Conservation (phyloP, 179 eudicot species). For the Silene vulgaris region DNA sequence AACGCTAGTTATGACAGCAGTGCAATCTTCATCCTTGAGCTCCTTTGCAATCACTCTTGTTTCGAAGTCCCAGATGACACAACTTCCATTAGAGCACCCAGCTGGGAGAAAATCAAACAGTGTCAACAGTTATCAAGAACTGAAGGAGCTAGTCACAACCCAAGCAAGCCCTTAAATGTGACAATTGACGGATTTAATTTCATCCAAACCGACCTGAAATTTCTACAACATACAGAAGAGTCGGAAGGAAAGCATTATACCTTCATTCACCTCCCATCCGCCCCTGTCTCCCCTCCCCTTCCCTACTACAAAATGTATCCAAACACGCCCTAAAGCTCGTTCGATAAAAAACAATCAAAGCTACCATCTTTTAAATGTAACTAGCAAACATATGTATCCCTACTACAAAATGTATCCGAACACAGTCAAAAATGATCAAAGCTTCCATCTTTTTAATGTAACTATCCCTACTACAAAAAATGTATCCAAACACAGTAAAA, state of each 20-base stretch:
- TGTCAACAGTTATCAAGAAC: conserved; percentile 2
- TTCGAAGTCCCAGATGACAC: conserved; percentile 89
- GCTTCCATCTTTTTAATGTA: background rate
- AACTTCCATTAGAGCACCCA: conserved; percentile 96
- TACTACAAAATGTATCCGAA: too few relatives aligned
- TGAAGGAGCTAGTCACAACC: background rate
- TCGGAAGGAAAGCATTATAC: too few relatives aligned
- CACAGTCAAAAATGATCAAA: background rate
- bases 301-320: too few relatives aligned
- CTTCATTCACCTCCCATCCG: too few relatives aligned
- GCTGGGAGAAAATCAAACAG: conserved; percentile 40
- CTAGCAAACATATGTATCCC: too few relatives aligned
- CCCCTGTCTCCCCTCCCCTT: too few relatives aligned
- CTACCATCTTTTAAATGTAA: background rate
- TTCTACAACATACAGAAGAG: too few relatives aligned
- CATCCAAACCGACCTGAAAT: too few relatives aligned
- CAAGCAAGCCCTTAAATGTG: background rate
- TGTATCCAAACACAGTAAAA: background rate
- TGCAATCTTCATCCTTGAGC: conserved; percentile 62
- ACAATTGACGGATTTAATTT: too few relatives aligned
- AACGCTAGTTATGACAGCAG: conserved; percentile 74
- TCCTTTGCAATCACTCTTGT: conserved; percentile 77
- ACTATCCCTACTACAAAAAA: too few relatives aligned
- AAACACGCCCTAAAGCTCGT: background rate
- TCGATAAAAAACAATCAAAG: background rate